Evolutionary conservation across 306 rosid genomes (phyloP).

Genomic region (Trifolium subterraneum): DNA sequence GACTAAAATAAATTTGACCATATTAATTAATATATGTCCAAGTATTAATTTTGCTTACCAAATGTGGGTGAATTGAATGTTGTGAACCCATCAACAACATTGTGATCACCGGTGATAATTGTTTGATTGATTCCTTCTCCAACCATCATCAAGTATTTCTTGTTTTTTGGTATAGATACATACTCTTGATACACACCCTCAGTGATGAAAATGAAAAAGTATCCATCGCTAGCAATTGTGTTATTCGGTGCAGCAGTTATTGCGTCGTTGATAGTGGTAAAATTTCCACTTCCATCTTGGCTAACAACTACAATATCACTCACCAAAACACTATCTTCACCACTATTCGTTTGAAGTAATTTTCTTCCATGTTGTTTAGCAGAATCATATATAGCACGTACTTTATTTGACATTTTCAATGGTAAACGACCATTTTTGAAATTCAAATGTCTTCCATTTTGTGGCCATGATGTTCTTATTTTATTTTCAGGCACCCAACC

Average conservation of each 20-base stretch:
- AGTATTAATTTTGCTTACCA: constrained; percentile 50
- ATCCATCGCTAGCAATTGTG: constrained; percentile 48
- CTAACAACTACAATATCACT: constrained; percentile 63
- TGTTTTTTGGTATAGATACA: constrained; percentile 65
- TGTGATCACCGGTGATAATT: constrained; percentile 67
- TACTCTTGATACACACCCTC: constrained; percentile 78
- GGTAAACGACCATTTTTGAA: constrained; percentile 63
- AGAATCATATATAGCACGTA: constrained; percentile 54
- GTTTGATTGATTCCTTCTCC: constrained; percentile 83
- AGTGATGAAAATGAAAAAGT: constrained; percentile 60
- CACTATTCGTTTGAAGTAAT: constrained; percentile 32
- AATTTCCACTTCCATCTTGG: constrained; percentile 73
- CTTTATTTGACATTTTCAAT: constrained; percentile 56
- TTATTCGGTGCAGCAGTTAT: constrained; percentile 74
- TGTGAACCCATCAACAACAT: constrained; percentile 73
- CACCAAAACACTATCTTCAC: constrained; percentile 48
- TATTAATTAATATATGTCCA: too few species aligned
- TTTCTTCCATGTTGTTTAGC: constrained; percentile 57
- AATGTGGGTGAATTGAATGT: constrained; percentile 83
- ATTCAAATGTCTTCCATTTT: constrained; percentile 41
- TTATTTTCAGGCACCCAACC: constrained; percentile 72
- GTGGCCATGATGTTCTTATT: constrained; percentile 48
- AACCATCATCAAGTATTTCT: constrained; percentile 70
- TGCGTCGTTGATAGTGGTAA: constrained; percentile 68
- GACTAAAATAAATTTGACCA: too few species aligned